Evolutionary conservation across 73 alveolate species (phyloP), one percentile per base, ranked within the genome.

Genomic region (Paramecium biaurelia): DNA sequence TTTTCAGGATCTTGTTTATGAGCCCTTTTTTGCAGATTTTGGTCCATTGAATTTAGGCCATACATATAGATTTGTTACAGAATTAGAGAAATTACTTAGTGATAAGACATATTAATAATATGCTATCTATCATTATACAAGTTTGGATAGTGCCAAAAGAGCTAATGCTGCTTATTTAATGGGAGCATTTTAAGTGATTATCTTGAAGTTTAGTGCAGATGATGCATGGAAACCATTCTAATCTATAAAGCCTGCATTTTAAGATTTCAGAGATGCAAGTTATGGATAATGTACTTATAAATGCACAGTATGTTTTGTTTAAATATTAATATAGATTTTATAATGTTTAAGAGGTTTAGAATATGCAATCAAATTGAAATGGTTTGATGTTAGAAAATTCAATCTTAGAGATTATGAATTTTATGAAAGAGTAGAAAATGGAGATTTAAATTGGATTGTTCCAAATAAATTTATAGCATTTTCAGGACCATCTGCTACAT

Each of bases 381-480:
- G 99, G 99, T 97, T 97, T 92, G 86, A 97, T 93, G 96, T 92
- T 63, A 92, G 89, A 84, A 94, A 86, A 18, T 98, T 98, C 84
- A 94, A 97, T 53, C 89, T 93, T n/a, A 93, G 95, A 70, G 97
- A 93, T 58, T 98, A 98, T 92, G 99, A 98, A 92, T 94, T 95
- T 93, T 97, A 97, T 92, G 98, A 95, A 82, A 97, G 96, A 72
- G 99, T 97, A 20, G 98, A 96, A 76, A 96, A 97, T 93, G 99
- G 99, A 8, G 99, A 98, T 92, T 56, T 97, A 63, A 98, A 98
- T 94, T 97, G 99, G 98, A 96, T 97, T 74, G 92, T 98, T 58
- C 99, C 99, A 3, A 95, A 93, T 38, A 93, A 97, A 89, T 96
- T 98, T 89, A 72, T 98, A 10, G 99, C 99, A 8, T 97, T 97